Conservation (phyloP, 1,284 basidiomycete genomes). For the Thelephora terrestris region DNA sequence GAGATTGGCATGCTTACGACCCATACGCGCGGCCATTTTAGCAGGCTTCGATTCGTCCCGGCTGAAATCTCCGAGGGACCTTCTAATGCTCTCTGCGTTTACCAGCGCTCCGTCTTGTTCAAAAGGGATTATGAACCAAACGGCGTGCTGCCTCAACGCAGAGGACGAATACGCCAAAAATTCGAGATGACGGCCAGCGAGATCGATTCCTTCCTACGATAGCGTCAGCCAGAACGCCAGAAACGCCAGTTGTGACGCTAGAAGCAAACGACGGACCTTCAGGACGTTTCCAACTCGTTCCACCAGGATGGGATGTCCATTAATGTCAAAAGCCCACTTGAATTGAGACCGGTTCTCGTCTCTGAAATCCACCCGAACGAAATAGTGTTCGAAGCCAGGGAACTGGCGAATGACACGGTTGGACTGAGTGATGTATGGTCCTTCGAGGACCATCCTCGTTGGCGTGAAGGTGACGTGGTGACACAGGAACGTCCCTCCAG, state of each 20-base stretch:
- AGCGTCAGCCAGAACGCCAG: no score
- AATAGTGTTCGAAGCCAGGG: conserved; percentile 46
- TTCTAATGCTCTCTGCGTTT: conserved; percentile 46
- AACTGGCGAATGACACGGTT: conserved; percentile 56
- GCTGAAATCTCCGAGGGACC: conserved; percentile 54
- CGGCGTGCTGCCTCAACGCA: conserved; percentile 58
- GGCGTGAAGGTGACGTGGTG: conserved; percentile 64
- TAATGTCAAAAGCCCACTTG: conserved; percentile 51
- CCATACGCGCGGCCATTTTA: conserved; percentile 67
- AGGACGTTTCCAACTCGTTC: conserved; percentile 55
- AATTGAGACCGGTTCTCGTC: conserved; percentile 67
- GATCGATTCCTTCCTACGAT: conserved; percentile 38
- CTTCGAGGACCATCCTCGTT: conserved; percentile 60
- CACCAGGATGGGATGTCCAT: conserved; percentile 44
- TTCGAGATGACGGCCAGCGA: conserved; percentile 60
- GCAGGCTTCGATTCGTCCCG: conserved; percentile 51
- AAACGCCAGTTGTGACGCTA: no score
- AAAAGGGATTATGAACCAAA: conserved; percentile 70
- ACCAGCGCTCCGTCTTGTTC: conserved; percentile 33
- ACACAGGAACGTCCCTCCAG: conserved; percentile 37
- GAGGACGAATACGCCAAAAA: conserved; percentile 71
- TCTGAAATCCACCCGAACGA: conserved; percentile 68
- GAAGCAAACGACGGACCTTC: conserved; percentile 20
- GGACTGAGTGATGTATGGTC: conserved; percentile 59
- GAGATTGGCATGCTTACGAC: no score